Conservation (phyloP, 495 filamentous ascomycete species). For the Rhypophila decipiens region DNA sequence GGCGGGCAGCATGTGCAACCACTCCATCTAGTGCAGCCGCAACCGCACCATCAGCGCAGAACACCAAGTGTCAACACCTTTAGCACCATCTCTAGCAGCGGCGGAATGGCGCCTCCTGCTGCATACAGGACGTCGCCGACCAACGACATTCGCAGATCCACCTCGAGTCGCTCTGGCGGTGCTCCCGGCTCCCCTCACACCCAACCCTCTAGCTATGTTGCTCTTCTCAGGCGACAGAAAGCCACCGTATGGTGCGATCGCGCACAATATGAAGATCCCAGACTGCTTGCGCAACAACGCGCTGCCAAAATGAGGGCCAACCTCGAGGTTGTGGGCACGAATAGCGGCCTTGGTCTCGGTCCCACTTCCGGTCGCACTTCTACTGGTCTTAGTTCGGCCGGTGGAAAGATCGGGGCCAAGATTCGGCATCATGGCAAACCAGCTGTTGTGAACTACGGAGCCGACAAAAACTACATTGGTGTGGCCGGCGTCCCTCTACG, state of each 20-base stretch:
- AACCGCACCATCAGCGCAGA: constrained; percentile 48
- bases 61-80: constrained; percentile 70
- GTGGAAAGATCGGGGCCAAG: constrained; percentile 59
- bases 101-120: constrained; percentile 34
- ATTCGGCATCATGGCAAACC: constrained; percentile 73
- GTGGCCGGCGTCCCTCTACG: constrained; percentile 78
- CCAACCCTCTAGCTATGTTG: constrained; percentile 75
- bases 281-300: constrained; percentile 69
- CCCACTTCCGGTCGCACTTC: constrained; percentile 49
- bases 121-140: constrained; percentile 45
- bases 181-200: constrained; percentile 42
- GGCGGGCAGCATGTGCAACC: constrained; percentile 12
- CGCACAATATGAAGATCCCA: constrained; percentile 84
- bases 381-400: constrained; percentile 46
- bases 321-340: constrained; percentile 58
- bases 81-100: constrained; percentile 59
- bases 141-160: constrained; percentile 65
- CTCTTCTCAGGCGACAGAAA: constrained; percentile 90
- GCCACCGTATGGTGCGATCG: constrained; percentile 98
- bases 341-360: constrained; percentile 15
- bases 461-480: constrained; percentile 62
- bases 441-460: constrained; percentile 63
- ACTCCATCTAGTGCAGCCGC: constrained; percentile 31
- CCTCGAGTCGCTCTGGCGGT: constrained; percentile 63
- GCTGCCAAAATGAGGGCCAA: constrained; percentile 78